Conservation (phyloP, 495 filamentous ascomycete species). For the Chaetomium cochliodes region DNA sequence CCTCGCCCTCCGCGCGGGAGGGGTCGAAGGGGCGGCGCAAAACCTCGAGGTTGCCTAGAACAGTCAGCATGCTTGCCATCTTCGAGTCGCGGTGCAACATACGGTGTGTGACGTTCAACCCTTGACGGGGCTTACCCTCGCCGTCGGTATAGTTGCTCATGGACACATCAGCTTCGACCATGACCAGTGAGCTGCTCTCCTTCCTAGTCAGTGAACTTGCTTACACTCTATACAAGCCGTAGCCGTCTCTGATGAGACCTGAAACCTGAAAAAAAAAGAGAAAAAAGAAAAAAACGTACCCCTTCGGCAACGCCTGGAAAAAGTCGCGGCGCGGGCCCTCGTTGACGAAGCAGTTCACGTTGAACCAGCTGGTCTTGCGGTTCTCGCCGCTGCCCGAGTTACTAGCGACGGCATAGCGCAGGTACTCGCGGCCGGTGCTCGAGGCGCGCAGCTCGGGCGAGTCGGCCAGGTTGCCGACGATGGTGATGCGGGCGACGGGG, state of each 20-base stretch:
- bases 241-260: too few species aligned
- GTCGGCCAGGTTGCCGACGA: constrained; percentile 73
- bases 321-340: constrained; percentile 63
- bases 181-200: constrained; percentile 58
- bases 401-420: constrained; percentile 67
- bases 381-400: constrained; percentile 58
- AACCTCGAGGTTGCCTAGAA: constrained; percentile 59
- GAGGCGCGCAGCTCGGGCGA: constrained; percentile 67
- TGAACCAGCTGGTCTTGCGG: constrained; percentile 73
- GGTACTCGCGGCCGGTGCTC: constrained; percentile 61
- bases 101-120: constrained; percentile 72
- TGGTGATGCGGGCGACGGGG: constrained; percentile 59
- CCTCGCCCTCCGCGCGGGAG: not conserved
- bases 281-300: constrained; percentile 53
- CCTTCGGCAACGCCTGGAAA: constrained; percentile 67
- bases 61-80: constrained; percentile 11
- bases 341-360: constrained; percentile 60
- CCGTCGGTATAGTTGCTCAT: constrained; percentile 60
- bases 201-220: not conserved
- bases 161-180: constrained; percentile 69
- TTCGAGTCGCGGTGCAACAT: constrained; percentile 37
- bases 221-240: too few species aligned
- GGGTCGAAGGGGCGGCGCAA: constrained; percentile 19
- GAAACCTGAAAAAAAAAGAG: too few species aligned
- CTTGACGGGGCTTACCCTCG: constrained; percentile 58